Percentiles rank a stretch among this genome's conserved stretches.
Conservation (phyloP, 2,329 filamentous ascomycete genomes). For the Celoporthe dispersa region DNA sequence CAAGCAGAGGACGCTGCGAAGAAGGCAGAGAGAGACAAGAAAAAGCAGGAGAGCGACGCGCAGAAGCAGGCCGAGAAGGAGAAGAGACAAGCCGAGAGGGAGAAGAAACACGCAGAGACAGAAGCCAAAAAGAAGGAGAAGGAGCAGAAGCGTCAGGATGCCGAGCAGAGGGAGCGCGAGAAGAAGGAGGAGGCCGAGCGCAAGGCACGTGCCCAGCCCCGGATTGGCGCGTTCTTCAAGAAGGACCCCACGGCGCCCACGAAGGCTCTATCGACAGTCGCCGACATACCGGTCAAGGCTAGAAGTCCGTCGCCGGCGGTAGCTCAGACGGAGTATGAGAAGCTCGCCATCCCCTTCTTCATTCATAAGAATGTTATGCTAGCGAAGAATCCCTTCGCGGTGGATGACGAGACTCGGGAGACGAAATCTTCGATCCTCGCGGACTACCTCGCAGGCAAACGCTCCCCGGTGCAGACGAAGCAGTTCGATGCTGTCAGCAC, state of each 20-base stretch:
- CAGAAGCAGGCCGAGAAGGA: constrained; percentile 44
- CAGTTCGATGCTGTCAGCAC: constrained; percentile 51
- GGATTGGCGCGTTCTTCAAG: constrained; percentile 53
- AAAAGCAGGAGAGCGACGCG: constrained; percentile 40
- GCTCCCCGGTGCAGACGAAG: constrained; percentile 47
- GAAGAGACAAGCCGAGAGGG: constrained; percentile 41
- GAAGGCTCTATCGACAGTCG: constrained; percentile 36
- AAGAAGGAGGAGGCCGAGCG: constrained; percentile 55
- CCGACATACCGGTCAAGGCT: constrained; percentile 29
- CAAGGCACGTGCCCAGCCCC: constrained; percentile 53
- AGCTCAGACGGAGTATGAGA: constrained; percentile 60
- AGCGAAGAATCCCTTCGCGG: constrained; percentile 61
- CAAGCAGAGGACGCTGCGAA: constrained; percentile 43
- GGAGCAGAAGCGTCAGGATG: constrained; percentile 50
- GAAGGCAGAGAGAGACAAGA: constrained; percentile 41
- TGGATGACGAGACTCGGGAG: constrained; percentile 61
- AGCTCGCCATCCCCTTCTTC: constrained; percentile 81
- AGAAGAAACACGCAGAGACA: constrained; percentile 41
- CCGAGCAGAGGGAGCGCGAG: constrained; percentile 51
- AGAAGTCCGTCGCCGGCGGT: constrained; percentile 31
- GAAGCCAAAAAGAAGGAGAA: constrained; percentile 46
- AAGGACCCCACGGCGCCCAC: constrained; percentile 45
- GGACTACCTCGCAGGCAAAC: constrained; percentile 53
- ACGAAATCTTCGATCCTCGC: constrained; percentile 58
- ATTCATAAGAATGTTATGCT: constrained; percentile 74